Base-by-base conservation (phyloP, 2,329 filamentous ascomycete species). In the Penicillium decumbens region DNA sequence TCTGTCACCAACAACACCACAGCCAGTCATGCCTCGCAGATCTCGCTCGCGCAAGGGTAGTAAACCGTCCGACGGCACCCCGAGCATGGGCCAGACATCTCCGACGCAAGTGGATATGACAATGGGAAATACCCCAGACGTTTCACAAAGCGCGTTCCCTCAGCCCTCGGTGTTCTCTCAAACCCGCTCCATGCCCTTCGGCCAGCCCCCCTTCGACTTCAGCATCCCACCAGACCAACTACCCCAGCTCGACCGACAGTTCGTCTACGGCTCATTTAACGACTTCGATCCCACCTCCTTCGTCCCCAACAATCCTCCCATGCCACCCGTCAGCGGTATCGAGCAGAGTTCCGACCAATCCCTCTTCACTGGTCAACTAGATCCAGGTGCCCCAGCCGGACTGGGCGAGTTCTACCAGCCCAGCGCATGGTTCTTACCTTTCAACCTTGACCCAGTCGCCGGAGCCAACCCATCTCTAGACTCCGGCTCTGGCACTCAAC, bases 351-450 rank as follows among this genome's bases (percentile, higher is more conserved):
- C 60, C 15, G 61, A 56, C 32, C 58, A 62, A 20, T 51, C 64
- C 8, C 56, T 71, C 5, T 74, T 71, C 61, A 63, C 65, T 0
- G 65, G 66, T 10, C 60, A 68, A 9, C 54, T 72, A 9, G 67
- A 71, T 43, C 64, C 68, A 25, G 58, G 62, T 35, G 65, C 65
- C 4, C 66, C 65, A 1, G 60, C 69, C 1, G 69, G 64, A 3
- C 63, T 64, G 5, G 68, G 66, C 41, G 70, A 71, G 37, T 70
- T 65, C 50, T 66, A 70, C 47, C 70, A 72, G 38, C 69, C 70
- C 40, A 85, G 84, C 45, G 88, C 87, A 4, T 97, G 91, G 88
- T 95, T 95, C 68, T 84, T 95, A 75, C 89, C 91, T 1, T 95
- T 95, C 71, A 95, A 95, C 65, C 83, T 95, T 71, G 88, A 93